Percentiles rank a stretch among this genome's conserved stretches.
Conservation (phyloP, 306 rosid species). For the Cercis canadensis region DNA sequence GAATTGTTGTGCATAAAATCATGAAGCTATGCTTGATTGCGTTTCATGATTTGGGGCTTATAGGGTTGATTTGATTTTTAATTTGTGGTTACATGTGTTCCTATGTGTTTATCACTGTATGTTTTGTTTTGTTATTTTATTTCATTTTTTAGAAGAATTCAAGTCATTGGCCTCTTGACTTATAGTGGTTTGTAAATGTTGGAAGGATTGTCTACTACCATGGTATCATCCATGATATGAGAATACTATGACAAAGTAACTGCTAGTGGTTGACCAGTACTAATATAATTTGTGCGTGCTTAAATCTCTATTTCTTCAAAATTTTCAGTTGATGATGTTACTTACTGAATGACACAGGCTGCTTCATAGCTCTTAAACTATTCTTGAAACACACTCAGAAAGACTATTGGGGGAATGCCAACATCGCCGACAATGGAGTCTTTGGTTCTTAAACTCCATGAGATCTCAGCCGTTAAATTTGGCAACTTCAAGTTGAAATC, state of each 20-base stretch:
- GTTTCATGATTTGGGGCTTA: background rate
- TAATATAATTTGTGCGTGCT: constrained; percentile 10
- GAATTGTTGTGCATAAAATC: background rate
- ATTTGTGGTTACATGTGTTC: background rate
- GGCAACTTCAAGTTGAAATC: constrained; percentile 93
- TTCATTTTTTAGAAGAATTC: no score
- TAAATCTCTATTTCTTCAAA: background rate
- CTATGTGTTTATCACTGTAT: background rate
- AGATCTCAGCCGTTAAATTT: constrained; percentile 90
- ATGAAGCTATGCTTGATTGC: background rate
- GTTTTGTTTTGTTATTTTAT: background rate
- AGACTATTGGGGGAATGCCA: constrained; percentile 35
- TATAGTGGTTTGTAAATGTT: constrained; percentile 17
- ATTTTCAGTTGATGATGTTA: constrained; percentile 10
- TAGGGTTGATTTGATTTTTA: background rate
- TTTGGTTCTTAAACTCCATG: constrained; percentile 75
- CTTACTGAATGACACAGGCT: constrained; percentile 26
- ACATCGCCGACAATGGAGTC: constrained; percentile 63
- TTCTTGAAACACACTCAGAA: background rate
- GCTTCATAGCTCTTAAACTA: constrained; percentile 21
- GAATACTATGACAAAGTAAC: constrained; percentile 15
- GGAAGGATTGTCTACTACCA: background rate
- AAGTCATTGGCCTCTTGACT: background rate
- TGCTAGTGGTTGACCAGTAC: constrained; percentile 27
- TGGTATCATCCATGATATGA: constrained; percentile 19